Conservation (phyloP, 257 asterid species). For the Rauvolfia tetraphylla region DNA sequence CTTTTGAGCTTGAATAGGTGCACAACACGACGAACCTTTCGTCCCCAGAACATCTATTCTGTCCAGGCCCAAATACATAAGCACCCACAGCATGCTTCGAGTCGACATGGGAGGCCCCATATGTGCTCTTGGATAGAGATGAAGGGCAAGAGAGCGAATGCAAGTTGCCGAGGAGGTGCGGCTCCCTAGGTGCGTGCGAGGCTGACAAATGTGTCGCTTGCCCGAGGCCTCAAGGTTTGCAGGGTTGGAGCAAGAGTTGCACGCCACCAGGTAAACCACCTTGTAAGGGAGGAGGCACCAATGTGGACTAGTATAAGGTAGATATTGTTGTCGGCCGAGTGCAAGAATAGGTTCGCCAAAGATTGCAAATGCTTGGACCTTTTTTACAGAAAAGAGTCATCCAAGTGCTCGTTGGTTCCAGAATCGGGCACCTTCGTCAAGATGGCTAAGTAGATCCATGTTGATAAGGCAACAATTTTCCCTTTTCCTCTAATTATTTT, state of each 20-base stretch:
- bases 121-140: slow-evolving; percentile 21
- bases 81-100: slow-evolving; percentile 35
- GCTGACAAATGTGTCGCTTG: slow-evolving; percentile 46
- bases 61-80: slow-evolving; percentile 38
- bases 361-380: slow-evolving; percentile 44
- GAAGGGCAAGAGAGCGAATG: slow-evolving; percentile 18
- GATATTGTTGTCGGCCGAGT: slow-evolving; percentile 30
- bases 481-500: neutral
- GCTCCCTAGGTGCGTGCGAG: slow-evolving; percentile 37
- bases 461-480: neutral
- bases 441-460: slow-evolving; percentile 18
- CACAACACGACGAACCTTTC: slow-evolving; percentile 16
- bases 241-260: slow-evolving; percentile 43
- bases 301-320: slow-evolving; percentile 33
- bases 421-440: slow-evolving; percentile 35
- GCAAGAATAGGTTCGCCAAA: slow-evolving; percentile 26
- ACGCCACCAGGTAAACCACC: slow-evolving; percentile 33
- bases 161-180: slow-evolving; percentile 40
- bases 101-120: slow-evolving; percentile 27
- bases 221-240: slow-evolving; percentile 35
- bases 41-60: slow-evolving; percentile 13
- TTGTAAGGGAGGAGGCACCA: slow-evolving; percentile 22
- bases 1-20: slow-evolving; percentile 33
- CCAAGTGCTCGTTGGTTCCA: slow-evolving; percentile 33
- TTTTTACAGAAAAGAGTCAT: slow-evolving; percentile 27